phyloP scores from a whole-genome alignment of 1,284 basidiomycete species.

The Earliella scabrosa region DNA sequence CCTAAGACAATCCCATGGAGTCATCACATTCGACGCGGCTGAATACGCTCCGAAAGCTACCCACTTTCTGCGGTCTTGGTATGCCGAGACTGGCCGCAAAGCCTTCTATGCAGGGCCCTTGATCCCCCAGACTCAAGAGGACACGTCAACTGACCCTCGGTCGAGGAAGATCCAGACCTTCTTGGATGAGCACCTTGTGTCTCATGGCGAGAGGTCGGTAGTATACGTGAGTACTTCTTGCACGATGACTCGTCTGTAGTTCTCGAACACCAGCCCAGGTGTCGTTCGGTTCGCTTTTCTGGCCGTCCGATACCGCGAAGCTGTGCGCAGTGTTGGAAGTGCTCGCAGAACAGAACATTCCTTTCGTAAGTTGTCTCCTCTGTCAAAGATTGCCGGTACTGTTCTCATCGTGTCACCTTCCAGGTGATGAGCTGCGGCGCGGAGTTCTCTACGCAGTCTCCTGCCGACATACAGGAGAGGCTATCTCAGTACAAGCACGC shows the following conservation, averaged over 20 bases:
- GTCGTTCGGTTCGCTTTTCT: slow-evolving; percentile 24
- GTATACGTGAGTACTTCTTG: slow-evolving; percentile 22
- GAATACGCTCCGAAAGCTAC: slow-evolving; percentile 16
- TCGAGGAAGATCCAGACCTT: slow-evolving; percentile 16
- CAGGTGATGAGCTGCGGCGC: slow-evolving; percentile 8
- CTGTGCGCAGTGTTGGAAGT: slow-evolving; percentile 19
- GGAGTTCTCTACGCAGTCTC: slow-evolving; percentile 5
- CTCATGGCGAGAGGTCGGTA: slow-evolving; percentile 20
- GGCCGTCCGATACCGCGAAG: slow-evolving; percentile 15
- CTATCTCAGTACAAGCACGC: slow-evolving; percentile 10
- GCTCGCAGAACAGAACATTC: slow-evolving; percentile 18
- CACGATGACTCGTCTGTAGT: no score
- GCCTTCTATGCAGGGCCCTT: slow-evolving; percentile 21
- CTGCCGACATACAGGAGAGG: slow-evolving; percentile 11
- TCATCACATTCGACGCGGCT: slow-evolving; percentile 22
- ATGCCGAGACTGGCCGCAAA: slow-evolving; percentile 10
- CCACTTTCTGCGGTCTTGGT: slow-evolving; percentile 7
- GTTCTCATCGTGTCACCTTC: no score
- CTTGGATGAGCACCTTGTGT: slow-evolving; percentile 15
- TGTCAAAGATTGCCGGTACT: no score
- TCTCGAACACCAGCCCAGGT: no score
- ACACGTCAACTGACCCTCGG: background rate
- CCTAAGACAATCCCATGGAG: slow-evolving; percentile 13
- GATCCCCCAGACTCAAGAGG: slow-evolving; percentile 3
- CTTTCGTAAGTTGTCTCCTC: slow-evolving; percentile 14